A percentile compares a stretch with the other conserved stretches of the same genome.
Conservation (phyloP, 116 monocot genomes). For the Posidonia oceanica region DNA sequence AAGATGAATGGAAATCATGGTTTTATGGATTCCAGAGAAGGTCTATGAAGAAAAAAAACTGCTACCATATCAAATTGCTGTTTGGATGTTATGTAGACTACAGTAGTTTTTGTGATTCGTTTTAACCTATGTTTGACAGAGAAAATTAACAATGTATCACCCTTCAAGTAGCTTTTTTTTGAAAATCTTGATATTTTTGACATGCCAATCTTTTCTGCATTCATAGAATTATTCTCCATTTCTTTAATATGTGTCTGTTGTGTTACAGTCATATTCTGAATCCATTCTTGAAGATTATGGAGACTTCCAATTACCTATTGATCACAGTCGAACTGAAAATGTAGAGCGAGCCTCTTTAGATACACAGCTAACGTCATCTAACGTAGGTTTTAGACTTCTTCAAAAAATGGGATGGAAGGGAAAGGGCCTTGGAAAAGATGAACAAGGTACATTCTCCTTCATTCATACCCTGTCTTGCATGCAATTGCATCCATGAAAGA, state of each 20-base stretch:
- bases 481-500: no score
- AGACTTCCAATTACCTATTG: constrained; percentile 81
- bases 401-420: constrained; percentile 99
- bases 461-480: background rate
- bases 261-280: constrained; percentile 14
- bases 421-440: constrained; percentile 94
- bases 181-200: no score
- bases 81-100: no score
- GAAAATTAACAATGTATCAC: no score
- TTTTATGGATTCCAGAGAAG: no score
- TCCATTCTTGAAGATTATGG: constrained; percentile 36
- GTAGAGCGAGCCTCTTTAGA: constrained; percentile 94
- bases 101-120: no score
- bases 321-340: constrained; percentile 78
- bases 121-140: no score
- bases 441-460: constrained; percentile 59
- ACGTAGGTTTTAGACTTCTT: constrained; percentile 83
- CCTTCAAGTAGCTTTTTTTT: no score
- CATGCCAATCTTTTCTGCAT: background rate
- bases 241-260: background rate
- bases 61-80: no score
- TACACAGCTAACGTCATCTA: constrained; percentile 86
- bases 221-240: background rate
- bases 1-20: no score
- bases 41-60: no score